phyloP scores from a whole-genome alignment of 139 green algal genomes.

The Protoeuglena noctilucae region DNA sequence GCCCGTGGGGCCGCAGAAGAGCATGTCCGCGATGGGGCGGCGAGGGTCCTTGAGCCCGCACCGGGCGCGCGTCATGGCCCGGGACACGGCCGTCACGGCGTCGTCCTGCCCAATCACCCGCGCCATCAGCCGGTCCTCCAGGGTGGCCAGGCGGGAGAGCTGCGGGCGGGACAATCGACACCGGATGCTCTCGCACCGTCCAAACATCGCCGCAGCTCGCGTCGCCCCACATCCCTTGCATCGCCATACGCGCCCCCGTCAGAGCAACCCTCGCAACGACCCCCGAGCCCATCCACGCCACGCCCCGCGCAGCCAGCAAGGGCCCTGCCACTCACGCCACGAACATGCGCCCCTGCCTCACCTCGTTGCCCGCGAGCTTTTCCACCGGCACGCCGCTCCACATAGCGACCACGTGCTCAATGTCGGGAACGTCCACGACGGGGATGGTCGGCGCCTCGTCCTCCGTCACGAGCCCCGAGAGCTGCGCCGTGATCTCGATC shows the following conservation, averaged over 20 bases:
- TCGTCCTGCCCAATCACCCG: constrained; percentile 56
- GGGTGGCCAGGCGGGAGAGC: not conserved
- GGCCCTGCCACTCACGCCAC: too few relatives aligned
- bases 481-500: constrained; percentile 34
- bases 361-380: constrained; percentile 50
- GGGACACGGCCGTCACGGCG: constrained; percentile 32
- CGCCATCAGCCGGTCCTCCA: constrained; percentile 3
- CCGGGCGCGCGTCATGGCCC: constrained; percentile 32
- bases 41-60: constrained; percentile 38
- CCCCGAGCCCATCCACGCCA: too few relatives aligned
- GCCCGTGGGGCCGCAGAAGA: constrained; percentile 62
- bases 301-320: too few relatives aligned
- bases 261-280: too few relatives aligned
- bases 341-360: too few relatives aligned
- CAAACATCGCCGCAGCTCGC: too few relatives aligned
- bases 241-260: too few relatives aligned
- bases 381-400: constrained; percentile 81
- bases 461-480: constrained; percentile 1
- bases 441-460: constrained; percentile 24
- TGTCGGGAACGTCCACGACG: constrained; percentile 50
- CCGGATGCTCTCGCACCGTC: too few relatives aligned
- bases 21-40: constrained; percentile 49
- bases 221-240: too few relatives aligned
- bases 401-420: constrained; percentile 67
- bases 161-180: too few relatives aligned